These are phyloP conservation scores for Backusella luteola DNA, from an alignment of 192 early-diverging fungal species.

Conservation along the genomic window DNA sequence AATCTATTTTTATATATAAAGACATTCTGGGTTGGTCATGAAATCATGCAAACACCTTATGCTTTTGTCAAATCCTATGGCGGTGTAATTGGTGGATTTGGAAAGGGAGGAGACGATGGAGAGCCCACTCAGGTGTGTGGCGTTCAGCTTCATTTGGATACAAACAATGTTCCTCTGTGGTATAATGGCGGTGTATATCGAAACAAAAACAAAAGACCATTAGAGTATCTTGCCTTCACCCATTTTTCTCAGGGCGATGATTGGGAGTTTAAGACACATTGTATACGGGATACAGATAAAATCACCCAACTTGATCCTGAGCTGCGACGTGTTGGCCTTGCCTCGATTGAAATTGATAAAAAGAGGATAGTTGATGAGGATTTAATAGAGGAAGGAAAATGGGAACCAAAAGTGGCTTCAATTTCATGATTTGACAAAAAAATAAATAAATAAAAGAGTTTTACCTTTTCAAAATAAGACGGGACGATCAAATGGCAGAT, in stretches of 20 bases:
- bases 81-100: slow-evolving; percentile 40
- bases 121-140: slow-evolving; percentile 31
- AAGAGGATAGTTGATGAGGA: slow-evolving; percentile 16
- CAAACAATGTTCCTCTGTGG: slow-evolving; percentile 29
- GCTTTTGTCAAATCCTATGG: slow-evolving; percentile 35
- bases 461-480: no score
- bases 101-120: slow-evolving; percentile 10
- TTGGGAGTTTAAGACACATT: slow-evolving; percentile 23
- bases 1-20: background rate
- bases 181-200: slow-evolving; percentile 39
- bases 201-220: slow-evolving; percentile 24
- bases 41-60: slow-evolving; percentile 45
- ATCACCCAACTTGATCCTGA: background rate
- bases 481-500: no score
- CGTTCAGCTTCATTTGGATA: slow-evolving; percentile 32
- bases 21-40: slow-evolving; percentile 58
- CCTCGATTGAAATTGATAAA: slow-evolving; percentile 13
- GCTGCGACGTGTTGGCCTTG: background rate
- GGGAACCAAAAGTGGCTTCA: background rate
- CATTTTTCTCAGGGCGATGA: slow-evolving; percentile 24
- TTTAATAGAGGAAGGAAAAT: slow-evolving; percentile 13
- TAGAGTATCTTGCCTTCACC: slow-evolving; percentile 23
- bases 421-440: background rate
- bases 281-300: slow-evolving; percentile 18
- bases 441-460: background rate